phyloP scores from a whole-genome alignment of 257 asterid species.

The Penstemon barbatus region DNA sequence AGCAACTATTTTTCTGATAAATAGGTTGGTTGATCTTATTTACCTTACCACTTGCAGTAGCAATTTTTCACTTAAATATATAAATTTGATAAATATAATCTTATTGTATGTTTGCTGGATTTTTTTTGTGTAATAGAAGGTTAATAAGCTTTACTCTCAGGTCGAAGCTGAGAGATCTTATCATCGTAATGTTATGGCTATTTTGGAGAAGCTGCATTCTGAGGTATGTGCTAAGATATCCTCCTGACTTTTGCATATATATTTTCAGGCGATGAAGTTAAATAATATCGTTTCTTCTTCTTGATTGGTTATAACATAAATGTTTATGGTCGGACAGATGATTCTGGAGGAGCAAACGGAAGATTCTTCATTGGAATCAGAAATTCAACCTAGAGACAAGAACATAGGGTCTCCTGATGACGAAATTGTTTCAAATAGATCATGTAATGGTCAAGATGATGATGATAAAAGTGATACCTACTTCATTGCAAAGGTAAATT shows the following conservation, averaged over 20 bases:
- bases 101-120: not conserved
- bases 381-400: slow-evolving; percentile 36
- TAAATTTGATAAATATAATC: not conserved
- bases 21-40: too few species aligned
- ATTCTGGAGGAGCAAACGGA: slow-evolving; percentile 60
- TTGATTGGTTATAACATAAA: slow-evolving; percentile 11
- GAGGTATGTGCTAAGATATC: slow-evolving; percentile 52
- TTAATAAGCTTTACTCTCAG: slow-evolving; percentile 48
- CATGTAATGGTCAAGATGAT: slow-evolving; percentile 32
- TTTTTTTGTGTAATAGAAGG: slow-evolving; percentile 21
- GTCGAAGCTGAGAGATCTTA: slow-evolving; percentile 89
- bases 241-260: not conserved
- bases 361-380: slow-evolving; percentile 47
- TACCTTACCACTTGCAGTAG: not conserved
- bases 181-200: slow-evolving; percentile 68
- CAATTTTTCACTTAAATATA: not conserved
- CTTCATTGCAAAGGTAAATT: slow-evolving; percentile 69
- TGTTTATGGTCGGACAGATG: slow-evolving; percentile 50
- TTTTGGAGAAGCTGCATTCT: slow-evolving; percentile 80
- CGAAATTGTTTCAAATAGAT: slow-evolving; percentile 39
- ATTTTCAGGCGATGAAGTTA: not conserved
- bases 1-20: too few species aligned
- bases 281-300: not conserved
- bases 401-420: slow-evolving; percentile 35
- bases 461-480: slow-evolving; percentile 38